Conservation (phyloP, 2,329 filamentous ascomycete species). For the Trichoderma polysporum region DNA sequence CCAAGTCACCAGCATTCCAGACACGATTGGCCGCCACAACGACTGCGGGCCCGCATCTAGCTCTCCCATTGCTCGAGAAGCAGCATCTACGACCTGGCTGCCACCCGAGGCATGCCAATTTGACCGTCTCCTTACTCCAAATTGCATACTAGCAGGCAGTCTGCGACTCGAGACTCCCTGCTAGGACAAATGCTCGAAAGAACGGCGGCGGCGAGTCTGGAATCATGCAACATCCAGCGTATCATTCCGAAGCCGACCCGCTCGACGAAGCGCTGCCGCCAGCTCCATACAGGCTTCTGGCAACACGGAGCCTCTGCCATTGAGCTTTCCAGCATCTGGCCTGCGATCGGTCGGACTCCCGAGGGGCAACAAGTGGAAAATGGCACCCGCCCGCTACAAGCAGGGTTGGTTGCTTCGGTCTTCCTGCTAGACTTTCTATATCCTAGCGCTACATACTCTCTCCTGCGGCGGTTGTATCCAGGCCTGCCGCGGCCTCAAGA, state of each 20-base stretch:
- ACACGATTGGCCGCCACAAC: background rate
- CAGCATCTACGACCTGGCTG: background rate
- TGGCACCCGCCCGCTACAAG: slow-evolving; percentile 27
- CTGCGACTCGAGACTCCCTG: slow-evolving; percentile 8
- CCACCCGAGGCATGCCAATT: slow-evolving; percentile 17
- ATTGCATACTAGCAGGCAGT: slow-evolving; percentile 8
- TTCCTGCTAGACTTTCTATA: slow-evolving; percentile 59
- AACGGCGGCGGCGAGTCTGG: slow-evolving; percentile 55
- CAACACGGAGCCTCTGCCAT: slow-evolving; percentile 53
- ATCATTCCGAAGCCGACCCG: slow-evolving; percentile 43
- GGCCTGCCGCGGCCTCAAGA: slow-evolving; percentile 28
- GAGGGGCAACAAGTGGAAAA: slow-evolving; percentile 23
- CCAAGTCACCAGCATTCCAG: background rate
- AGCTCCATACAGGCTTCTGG: slow-evolving; percentile 53
- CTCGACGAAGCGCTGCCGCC: slow-evolving; percentile 41
- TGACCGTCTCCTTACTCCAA: background rate
- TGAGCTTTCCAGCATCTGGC: slow-evolving; percentile 46
- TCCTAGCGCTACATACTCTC: slow-evolving; percentile 44
- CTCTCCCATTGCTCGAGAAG: background rate
- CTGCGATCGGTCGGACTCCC: slow-evolving; percentile 29
- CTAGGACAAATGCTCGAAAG: slow-evolving; percentile 54
- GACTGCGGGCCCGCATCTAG: background rate
- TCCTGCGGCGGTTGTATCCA: slow-evolving; percentile 43
- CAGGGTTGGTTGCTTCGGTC: slow-evolving; percentile 44
- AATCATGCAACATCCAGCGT: slow-evolving; percentile 56